Conservation (phyloP, 495 filamentous ascomycete species). For the Daldinia bambusicola region DNA sequence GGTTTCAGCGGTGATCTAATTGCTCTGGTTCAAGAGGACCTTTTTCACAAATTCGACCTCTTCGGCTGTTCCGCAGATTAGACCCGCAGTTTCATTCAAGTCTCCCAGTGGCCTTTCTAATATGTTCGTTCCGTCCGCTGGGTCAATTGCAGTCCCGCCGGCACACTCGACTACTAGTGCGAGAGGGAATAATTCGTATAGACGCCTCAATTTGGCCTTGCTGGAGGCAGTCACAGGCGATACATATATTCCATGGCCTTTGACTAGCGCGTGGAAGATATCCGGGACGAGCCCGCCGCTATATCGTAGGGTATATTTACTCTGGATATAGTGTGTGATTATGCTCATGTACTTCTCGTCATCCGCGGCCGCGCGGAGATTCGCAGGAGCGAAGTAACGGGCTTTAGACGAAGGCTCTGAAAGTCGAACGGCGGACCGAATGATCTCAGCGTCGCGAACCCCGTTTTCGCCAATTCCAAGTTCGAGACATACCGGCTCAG, state of each 20-base stretch:
- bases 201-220: constrained; percentile 60
- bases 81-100: constrained; percentile 58
- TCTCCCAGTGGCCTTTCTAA: constrained; percentile 50
- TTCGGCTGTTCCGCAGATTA: constrained; percentile 59
- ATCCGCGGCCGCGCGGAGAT: constrained; percentile 60
- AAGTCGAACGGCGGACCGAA: constrained; percentile 50
- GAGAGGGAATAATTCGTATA: constrained; percentile 63
- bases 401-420: constrained; percentile 47
- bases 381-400: constrained; percentile 65
- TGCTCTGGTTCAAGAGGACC: constrained; percentile 28
- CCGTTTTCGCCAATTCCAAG: constrained; percentile 49
- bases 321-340: constrained; percentile 52
- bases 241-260: constrained; percentile 63
- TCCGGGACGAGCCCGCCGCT: constrained; percentile 65
- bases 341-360: constrained; percentile 55
- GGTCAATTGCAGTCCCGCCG: constrained; percentile 59
- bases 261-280: constrained; percentile 61
- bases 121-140: constrained; percentile 51
- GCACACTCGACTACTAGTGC: constrained; percentile 64
- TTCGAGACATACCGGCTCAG: constrained; percentile 53
- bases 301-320: constrained; percentile 62
- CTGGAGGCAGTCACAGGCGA: constrained; percentile 58
- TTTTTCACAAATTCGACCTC: constrained; percentile 56
- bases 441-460: constrained; percentile 42
- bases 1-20: not conserved